Base-by-base conservation (phyloP, 2,329 filamentous ascomycete species). In the Talaromyces sp. region DNA sequence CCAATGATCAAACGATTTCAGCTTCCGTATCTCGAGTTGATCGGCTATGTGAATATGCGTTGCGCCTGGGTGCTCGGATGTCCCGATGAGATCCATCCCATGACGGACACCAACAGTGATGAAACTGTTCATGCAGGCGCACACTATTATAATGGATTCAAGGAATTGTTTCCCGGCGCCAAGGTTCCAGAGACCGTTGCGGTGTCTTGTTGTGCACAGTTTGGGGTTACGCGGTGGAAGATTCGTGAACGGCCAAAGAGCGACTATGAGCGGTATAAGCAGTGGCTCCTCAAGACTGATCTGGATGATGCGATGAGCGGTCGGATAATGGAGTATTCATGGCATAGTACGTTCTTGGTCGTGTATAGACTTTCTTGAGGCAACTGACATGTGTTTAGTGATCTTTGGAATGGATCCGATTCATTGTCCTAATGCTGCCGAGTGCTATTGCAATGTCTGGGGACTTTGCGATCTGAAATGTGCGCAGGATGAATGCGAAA, bases 381-480 rank as follows among this genome's bases (percentile, higher is more conserved):
- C 68, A 45, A 65, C 41, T 27, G 13, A 37, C 13, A 56, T 35
- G 43, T 16, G 16, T 43, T 11, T 45, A 86, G 84, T 87, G 67
- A 85, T 87, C 11, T 88, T 87, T 69, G 84, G 84, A 62, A 84
- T 85, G 68, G 75, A 82, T 27, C 73, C 82, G 7, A 81, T 88
- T 1, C 82, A 88, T 69, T 91, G 88, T 68, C 88, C 88, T 0
- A 77, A 79, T 19, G 86, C 86, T 1, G 75, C 80, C 54, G 83
- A 85, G 9, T 90, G 88, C 72, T 90, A 90, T 73, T 90, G 88
- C 76, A 85, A 87, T 47, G 82, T 86, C 16, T 91, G 87, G 70
- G 88, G 88, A 0, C 70, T 88, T 31, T 91, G 88, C 73, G 69
- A 82, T 63, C 68, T 85, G 16, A 69, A 67, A 14, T 81, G 78